Percentiles rank a stretch among this genome's conserved stretches.
Evolutionary conservation across 345 rosid species (phyloP).

Genomic region (Balakata baccata): DNA sequence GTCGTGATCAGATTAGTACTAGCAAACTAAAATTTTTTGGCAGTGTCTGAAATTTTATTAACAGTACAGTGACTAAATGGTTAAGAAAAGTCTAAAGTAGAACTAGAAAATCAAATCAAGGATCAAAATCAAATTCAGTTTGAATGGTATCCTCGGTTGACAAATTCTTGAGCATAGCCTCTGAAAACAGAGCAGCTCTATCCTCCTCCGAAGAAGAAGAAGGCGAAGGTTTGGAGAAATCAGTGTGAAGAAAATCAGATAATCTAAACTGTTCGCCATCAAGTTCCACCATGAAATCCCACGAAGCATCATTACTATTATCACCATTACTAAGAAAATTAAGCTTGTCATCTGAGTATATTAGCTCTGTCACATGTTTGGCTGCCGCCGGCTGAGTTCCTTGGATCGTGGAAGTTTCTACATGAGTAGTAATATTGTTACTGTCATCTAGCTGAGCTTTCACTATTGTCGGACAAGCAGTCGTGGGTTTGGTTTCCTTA

Average conservation of each 20-base stretch:
- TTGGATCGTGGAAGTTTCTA: background rate
- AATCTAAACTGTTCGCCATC: background rate
- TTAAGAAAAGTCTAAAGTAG: too few species aligned
- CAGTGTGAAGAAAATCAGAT: constrained; percentile 1
- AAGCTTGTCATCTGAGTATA: background rate
- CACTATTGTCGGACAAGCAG: too few species aligned
- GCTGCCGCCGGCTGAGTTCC: background rate
- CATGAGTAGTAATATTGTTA: background rate
- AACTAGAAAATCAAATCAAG: too few species aligned
- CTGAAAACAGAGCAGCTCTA: background rate
- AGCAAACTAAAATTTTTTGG: too few species aligned
- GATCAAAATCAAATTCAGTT: too few species aligned
- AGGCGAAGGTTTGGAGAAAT: background rate
- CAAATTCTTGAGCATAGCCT: too few species aligned
- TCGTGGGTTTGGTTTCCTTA: background rate
- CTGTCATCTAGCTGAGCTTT: background rate
- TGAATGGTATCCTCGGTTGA: too few species aligned
- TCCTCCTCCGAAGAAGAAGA: constrained; percentile 3
- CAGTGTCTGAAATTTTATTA: too few species aligned
- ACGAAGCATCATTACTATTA: background rate
- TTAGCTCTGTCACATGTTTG: background rate
- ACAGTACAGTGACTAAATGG: too few species aligned
- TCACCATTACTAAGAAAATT: background rate
- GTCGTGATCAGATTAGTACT: too few species aligned
- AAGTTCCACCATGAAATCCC: constrained; percentile 3